Percentiles rank a stretch among this genome's conserved stretches.
Evolutionary conservation across 345 rosid genomes (phyloP).

Genomic region (Lepidium didymum): DNA sequence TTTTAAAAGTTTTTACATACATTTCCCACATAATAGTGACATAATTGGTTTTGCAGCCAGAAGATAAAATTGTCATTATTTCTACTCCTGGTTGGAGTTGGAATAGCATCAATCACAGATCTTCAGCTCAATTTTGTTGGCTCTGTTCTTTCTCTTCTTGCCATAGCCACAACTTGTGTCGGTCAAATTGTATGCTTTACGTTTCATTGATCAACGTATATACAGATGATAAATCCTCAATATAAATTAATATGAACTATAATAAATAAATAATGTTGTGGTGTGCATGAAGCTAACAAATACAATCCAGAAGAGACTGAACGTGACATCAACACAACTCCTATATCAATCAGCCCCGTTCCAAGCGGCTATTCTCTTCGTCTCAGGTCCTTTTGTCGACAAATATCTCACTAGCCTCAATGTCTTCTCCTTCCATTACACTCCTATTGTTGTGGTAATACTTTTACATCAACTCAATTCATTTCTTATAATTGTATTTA

Average conservation of each 20-base stretch:
- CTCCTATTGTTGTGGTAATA: slow-evolving; percentile 65
- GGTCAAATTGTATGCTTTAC: slow-evolving; percentile 87
- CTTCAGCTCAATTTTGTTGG: slow-evolving; percentile 88
- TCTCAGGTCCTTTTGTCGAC: slow-evolving; percentile 92
- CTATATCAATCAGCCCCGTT: slow-evolving; percentile 97
- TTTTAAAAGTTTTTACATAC: not conserved
- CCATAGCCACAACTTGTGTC: slow-evolving; percentile 86
- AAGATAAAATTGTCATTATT: slow-evolving; percentile 66
- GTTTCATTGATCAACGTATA: not conserved
- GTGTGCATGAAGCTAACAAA: slow-evolving; percentile 61
- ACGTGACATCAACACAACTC: slow-evolving; percentile 93
- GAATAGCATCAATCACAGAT: slow-evolving; percentile 91
- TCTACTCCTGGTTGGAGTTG: slow-evolving; percentile 74
- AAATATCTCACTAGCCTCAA: slow-evolving; percentile 73
- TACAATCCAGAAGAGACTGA: slow-evolving; percentile 88
- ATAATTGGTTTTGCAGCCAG: slow-evolving; percentile 48
- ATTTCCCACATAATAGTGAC: not conserved
- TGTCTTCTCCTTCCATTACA: slow-evolving; percentile 79
- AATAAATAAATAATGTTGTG: not conserved
- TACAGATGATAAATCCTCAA: not conserved
- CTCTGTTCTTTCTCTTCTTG: slow-evolving; percentile 69
- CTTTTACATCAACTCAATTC: not conserved
- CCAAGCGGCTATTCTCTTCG: slow-evolving; percentile 95
- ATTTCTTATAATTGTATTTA: not conserved
- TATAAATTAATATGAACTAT: not conserved